Percentiles rank a stretch among this genome's conserved stretches.
Conservation (phyloP, 1,284 basidiomycete genomes). For the Cystobasidiaceae sp. region DNA sequence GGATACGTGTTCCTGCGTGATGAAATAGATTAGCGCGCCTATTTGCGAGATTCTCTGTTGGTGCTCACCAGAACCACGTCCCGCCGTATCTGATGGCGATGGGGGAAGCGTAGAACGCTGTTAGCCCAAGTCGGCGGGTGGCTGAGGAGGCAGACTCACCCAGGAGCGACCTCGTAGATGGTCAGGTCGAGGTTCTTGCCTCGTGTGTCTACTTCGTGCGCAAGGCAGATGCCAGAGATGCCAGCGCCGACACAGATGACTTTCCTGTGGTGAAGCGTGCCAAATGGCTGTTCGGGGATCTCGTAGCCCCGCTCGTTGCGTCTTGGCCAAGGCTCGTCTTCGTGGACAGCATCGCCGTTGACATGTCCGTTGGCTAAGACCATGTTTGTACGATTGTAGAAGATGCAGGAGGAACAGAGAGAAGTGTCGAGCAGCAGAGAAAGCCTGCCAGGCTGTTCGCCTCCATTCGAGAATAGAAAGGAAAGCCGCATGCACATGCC, state of each 20-base stretch:
- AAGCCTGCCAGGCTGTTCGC: no score
- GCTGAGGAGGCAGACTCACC: slow-evolving; percentile 11
- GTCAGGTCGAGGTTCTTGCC: slow-evolving; percentile 33
- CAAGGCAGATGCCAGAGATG: slow-evolving; percentile 35
- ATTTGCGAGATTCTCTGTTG: no score
- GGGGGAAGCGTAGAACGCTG: background rate
- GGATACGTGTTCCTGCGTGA: slow-evolving; percentile 40
- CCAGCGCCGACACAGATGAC: slow-evolving; percentile 37
- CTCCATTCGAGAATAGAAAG: no score
- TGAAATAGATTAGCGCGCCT: no score
- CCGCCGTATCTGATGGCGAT: slow-evolving; percentile 27
- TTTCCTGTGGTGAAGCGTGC: slow-evolving; percentile 32
- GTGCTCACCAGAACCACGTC: slow-evolving; percentile 38
- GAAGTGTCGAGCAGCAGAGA: background rate
- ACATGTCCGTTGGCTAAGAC: background rate
- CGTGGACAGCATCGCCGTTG: background rate
- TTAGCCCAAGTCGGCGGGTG: background rate
- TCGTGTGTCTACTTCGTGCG: slow-evolving; percentile 10
- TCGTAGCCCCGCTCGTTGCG: slow-evolving; percentile 35
- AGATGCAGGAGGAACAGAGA: background rate
- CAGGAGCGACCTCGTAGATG: slow-evolving; percentile 35
- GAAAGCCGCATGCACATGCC: no score
- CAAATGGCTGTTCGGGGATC: slow-evolving; percentile 36
- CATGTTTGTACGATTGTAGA: background rate
- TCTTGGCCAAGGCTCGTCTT: slow-evolving; percentile 8